These are phyloP conservation scores for Ogataea philodendri DNA, from an alignment of 805 yeast genomes.

Conservation along the genomic window DNA sequence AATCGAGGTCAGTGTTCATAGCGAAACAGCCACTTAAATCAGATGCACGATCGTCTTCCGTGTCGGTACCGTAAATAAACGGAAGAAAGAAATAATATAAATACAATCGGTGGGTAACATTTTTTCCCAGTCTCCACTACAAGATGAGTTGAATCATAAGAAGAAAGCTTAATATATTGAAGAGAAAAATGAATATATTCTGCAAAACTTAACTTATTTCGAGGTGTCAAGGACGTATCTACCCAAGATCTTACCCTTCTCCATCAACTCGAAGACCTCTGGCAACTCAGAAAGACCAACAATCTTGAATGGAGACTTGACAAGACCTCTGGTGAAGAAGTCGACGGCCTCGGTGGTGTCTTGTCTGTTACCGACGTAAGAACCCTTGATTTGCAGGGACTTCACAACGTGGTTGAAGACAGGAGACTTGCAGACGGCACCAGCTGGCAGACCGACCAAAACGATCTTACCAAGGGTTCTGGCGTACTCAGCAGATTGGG, in stretches of 20 bases:
- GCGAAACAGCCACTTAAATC: too few species aligned
- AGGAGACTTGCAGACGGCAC: constrained; percentile 66
- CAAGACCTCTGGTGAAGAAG: constrained; percentile 65
- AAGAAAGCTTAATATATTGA: too few species aligned
- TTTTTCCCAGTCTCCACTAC: too few species aligned
- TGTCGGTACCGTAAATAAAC: too few species aligned
- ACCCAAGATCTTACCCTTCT: constrained; percentile 80
- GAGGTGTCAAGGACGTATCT: constrained; percentile 83
- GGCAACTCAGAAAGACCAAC: constrained; percentile 74
- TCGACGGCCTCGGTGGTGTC: constrained; percentile 79
- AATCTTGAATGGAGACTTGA: constrained; percentile 63
- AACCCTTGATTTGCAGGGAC: constrained; percentile 71
- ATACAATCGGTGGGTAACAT: too few species aligned
- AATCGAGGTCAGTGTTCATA: constrained; percentile 7
- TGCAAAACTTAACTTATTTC: constrained; percentile 37
- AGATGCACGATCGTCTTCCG: too few species aligned
- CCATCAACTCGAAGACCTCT: constrained; percentile 71
- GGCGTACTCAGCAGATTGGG: constrained; percentile 57
- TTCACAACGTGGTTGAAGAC: constrained; percentile 74
- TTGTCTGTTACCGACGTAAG: constrained; percentile 86
- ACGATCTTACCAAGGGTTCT: constrained; percentile 61
- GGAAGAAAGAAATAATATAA: background rate
- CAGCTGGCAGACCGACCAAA: constrained; percentile 73
- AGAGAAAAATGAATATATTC: constrained; percentile 5
- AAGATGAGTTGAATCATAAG: too few species aligned